A percentile compares a stretch with the other conserved stretches of the same genome.
Evolutionary conservation across 1,139 yeast genomes (phyloP).

Genomic region (Petasospora fabianii): DNA sequence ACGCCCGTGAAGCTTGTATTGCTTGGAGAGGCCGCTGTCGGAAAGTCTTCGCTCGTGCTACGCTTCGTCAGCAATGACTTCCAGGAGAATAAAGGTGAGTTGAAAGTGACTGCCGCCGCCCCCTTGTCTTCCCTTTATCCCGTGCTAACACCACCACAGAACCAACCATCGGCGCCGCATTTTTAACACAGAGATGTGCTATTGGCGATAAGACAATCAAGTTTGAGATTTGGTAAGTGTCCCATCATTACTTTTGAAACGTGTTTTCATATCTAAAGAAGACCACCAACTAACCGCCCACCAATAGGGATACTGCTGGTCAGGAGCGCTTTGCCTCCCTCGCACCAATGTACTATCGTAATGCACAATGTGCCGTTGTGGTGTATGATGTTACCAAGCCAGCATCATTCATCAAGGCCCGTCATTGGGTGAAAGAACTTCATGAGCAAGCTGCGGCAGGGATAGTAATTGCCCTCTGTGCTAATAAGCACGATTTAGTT

Average conservation of each 20-base stretch:
- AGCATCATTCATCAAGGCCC: constrained; percentile 95
- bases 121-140: too few species aligned
- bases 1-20: constrained; percentile 86
- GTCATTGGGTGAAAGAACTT: constrained; percentile 97
- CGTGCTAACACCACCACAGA: constrained; percentile 33
- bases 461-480: constrained; percentile 89
- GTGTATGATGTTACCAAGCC: constrained; percentile 97
- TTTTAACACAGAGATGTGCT: constrained; percentile 89
- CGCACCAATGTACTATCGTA: constrained; percentile 97
- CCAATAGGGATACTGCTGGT: constrained; percentile 90
- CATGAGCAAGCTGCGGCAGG: constrained; percentile 91
- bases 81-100: constrained; percentile 78
- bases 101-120: too few species aligned
- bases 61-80: constrained; percentile 94
- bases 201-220: constrained; percentile 88
- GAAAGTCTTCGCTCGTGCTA: constrained; percentile 87
- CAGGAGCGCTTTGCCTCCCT: constrained; percentile 95
- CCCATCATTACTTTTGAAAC: neutral
- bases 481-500: constrained; percentile 81
- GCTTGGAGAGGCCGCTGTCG: constrained; percentile 97
- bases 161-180: constrained; percentile 98
- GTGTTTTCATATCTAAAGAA: neutral
- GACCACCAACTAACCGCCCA: neutral
- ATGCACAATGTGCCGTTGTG: constrained; percentile 97
- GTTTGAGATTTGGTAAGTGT: constrained; percentile 78